These are phyloP conservation scores for Vanrija humicola DNA, from an alignment of 1,284 basidiomycete genomes.

Conservation along the genomic window DNA sequence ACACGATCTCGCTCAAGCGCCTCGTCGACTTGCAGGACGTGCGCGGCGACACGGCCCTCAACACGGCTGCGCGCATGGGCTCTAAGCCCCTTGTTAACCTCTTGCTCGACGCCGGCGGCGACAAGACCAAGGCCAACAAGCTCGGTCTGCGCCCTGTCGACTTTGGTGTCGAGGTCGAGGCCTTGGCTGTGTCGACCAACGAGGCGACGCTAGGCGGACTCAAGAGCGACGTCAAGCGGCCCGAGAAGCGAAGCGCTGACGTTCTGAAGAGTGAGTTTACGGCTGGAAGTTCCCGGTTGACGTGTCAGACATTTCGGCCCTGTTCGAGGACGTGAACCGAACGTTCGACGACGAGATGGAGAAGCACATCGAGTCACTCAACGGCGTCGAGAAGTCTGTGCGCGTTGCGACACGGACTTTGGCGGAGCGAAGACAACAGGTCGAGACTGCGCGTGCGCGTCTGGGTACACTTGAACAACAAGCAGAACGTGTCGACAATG, in stretches of 20 bases:
- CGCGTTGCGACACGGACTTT: conserved; percentile 85
- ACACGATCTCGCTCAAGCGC: conserved; percentile 56
- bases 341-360: conserved; percentile 83
- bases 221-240: conserved; percentile 64
- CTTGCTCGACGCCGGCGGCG: conserved; percentile 88
- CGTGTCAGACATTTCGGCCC: conserved; percentile 68
- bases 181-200: conserved; percentile 57
- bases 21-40: conserved; percentile 91
- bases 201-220: conserved; percentile 71
- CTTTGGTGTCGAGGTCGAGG: conserved; percentile 83
- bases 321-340: conserved; percentile 70
- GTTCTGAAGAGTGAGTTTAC: conserved; percentile 67
- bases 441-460: conserved; percentile 66
- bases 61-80: conserved; percentile 90
- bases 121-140: conserved; percentile 87
- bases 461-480: conserved; percentile 74
- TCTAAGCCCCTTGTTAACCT: conserved; percentile 83
- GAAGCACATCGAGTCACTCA: conserved; percentile 78
- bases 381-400: conserved; percentile 78
- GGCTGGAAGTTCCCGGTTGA: conserved; percentile 1
- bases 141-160: conserved; percentile 87
- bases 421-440: conserved; percentile 79
- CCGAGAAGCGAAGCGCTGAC: conserved; percentile 82
- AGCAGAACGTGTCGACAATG: conserved; percentile 69
- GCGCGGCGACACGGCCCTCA: conserved; percentile 93